phyloP scores from a whole-genome alignment of 345 rosid species.

The Brassica nigra region DNA sequence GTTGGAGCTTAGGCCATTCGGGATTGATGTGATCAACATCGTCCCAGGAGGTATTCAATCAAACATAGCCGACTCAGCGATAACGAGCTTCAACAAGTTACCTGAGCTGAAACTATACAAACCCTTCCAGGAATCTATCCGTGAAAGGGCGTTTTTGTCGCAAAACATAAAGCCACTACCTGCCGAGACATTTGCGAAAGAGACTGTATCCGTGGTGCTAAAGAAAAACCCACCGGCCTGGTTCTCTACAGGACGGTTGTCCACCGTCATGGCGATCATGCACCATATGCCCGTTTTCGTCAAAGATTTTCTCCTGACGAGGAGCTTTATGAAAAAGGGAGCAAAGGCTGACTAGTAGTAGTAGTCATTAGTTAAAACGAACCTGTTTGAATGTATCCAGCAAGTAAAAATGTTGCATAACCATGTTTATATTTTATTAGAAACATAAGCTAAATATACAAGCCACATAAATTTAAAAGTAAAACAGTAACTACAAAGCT shows the following conservation, averaged over 20 bases:
- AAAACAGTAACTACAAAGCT: too few species aligned
- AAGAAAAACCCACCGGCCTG: conserved; percentile 73
- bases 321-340: conserved; percentile 47
- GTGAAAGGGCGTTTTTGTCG: conserved; percentile 56
- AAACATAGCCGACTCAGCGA: conserved; percentile 68
- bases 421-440: neutral
- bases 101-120: conserved; percentile 81
- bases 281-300: conserved; percentile 68
- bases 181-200: conserved; percentile 65
- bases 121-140: conserved; percentile 60
- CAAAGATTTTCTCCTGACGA: conserved; percentile 61
- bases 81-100: conserved; percentile 53
- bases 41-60: conserved; percentile 84
- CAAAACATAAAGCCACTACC: conserved; percentile 59
- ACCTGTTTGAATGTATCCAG: conserved; percentile 2
- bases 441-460: neutral
- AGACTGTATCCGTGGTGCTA: conserved; percentile 58
- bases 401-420: neutral
- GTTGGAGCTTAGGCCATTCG: conserved; percentile 80
- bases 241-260: conserved; percentile 64
- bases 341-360: conserved; percentile 9
- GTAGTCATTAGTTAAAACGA: neutral
- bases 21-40: conserved; percentile 72
- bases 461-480: neutral
- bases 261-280: conserved; percentile 56